A percentile compares a stretch with the other conserved stretches of the same genome.
phyloP scores from a whole-genome alignment of 2,329 filamentous ascomycete genomes.

The Chaetomiaceae sp. region DNA sequence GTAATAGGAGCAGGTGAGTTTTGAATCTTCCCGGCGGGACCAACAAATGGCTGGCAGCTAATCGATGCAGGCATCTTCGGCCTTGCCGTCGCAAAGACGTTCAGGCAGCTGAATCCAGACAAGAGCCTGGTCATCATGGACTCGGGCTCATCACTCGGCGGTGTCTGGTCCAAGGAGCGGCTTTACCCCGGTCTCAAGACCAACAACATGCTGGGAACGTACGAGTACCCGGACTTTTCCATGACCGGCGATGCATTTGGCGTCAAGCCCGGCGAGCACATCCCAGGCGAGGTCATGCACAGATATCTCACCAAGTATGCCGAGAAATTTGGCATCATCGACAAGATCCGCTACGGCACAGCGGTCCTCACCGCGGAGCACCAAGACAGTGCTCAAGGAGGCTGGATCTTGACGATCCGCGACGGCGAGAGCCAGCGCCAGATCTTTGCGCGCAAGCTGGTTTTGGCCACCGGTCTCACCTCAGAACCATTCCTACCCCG shows the following conservation, averaged over 20 bases:
- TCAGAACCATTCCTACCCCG: slow-evolving; percentile 45
- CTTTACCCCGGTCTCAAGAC: slow-evolving; percentile 66
- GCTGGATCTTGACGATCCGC: slow-evolving; percentile 41
- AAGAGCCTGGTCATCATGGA: slow-evolving; percentile 57
- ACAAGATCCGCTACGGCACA: slow-evolving; percentile 38
- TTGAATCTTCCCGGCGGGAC: background rate
- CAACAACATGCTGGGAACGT: slow-evolving; percentile 70
- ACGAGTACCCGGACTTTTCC: slow-evolving; percentile 70
- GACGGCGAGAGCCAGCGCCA: slow-evolving; percentile 17
- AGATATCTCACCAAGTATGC: slow-evolving; percentile 45
- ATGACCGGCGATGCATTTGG: slow-evolving; percentile 55
- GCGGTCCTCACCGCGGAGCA: slow-evolving; percentile 43
- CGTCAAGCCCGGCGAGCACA: slow-evolving; percentile 42
- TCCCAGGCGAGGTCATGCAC: slow-evolving; percentile 44
- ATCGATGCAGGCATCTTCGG: slow-evolving; percentile 37
- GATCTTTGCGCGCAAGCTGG: slow-evolving; percentile 43
- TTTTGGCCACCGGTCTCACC: slow-evolving; percentile 53
- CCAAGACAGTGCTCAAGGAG: slow-evolving; percentile 30
- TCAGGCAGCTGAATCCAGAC: slow-evolving; percentile 54
- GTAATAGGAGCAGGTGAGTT: slow-evolving; percentile 51
- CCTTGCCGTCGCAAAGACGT: slow-evolving; percentile 57
- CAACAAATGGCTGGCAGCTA: background rate
- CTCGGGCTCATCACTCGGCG: slow-evolving; percentile 53
- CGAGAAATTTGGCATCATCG: slow-evolving; percentile 38
- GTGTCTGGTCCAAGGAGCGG: slow-evolving; percentile 64